Evolutionary conservation across 345 rosid species (phyloP), one percentile per base, ranked within the genome.

Genomic region (Camelina sativa): DNA sequence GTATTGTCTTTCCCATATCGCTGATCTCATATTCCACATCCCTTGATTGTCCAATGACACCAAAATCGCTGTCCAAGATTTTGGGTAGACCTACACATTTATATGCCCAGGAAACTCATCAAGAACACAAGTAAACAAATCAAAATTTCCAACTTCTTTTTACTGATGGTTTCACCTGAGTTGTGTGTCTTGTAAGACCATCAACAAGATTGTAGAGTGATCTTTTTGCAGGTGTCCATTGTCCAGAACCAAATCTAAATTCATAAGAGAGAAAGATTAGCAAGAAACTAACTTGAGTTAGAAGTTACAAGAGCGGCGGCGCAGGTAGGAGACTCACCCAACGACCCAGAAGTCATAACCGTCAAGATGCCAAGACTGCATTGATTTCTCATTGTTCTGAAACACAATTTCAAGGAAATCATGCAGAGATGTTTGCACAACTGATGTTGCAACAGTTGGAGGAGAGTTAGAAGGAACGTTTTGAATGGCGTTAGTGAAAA

Each of bases 1-100:
- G 75, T 88, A 90, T 46, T 87, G 98, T 76, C 92, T 86, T 58
- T 90, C 96, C 97, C 98, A 90, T 67, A 77, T 68, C 12, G 97
- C 90, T 2, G 98, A 94, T 83, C 96, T 85, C 85, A 91, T n/a
- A 74, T 94, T 94, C 98, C 98, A 91, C 98, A 91, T 91, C 0
- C 98, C 98, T 78, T 88, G 91, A 84, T 91, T 94, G 87, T 91
- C 98, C 72, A 91, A 65, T 1, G 98, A 90, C 25, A 90, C 89
- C 65, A 84, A 79, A 54, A 94, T 86, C 2, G 88, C 53, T 0
- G 97, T 90, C 98, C 98, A 94, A 11, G 96, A 85, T 41, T 86
- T 80, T 30, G 96, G 99, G 58, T 90, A 95, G 4, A 88, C 97
- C 98, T 94, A 85, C 79, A 64, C 30, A 28, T 28, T 63, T 73